Base-by-base conservation (phyloP, 2,329 filamentous ascomycete species). In the Aspergillus felis region DNA sequence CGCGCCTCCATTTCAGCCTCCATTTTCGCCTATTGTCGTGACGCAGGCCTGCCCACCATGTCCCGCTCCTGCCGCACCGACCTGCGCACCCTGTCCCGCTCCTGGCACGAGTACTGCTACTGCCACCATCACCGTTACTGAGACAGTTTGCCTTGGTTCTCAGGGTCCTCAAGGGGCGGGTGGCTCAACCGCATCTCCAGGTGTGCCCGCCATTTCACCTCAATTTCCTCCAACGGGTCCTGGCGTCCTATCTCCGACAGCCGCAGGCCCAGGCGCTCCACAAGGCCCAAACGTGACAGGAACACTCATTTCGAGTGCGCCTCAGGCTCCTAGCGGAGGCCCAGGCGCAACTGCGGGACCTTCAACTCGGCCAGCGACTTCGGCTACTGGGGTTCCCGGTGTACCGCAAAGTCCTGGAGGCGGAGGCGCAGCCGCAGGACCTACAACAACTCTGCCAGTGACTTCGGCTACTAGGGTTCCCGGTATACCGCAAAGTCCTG, bases 41-140 rank as follows among this genome's bases (percentile, higher is more conserved):
- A 46, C 51, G 24, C 51, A 22, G 27, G 24, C 35, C 38, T 35
- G 41, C 38, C 50, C 47, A 22, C 48, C 51, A 17, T 35, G 32
- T 35, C 32, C 32, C 14, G 5, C 32, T 35, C 12, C 32, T 14
- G 12, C 32, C 12, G 53, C 46, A 5, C 46, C 22, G 5, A 22
- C 28, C 35, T 52, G 47, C 38, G 20, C 54, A 12, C 47, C 25
- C 6, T 52, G 29, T 22, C 24, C 22, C 17, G 20, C 44, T 22
- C 20, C 44, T 22, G 24, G 20, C 3, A 47, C 44, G 22, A 25
- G n/a, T 35, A 49, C 28, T 44, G 54, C 50, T 12, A 64, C 62
- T 20, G 57, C 59, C 32, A 64, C 62, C 17, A 57, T 63, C 44
- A 64, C 62, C 12, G 55, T 64, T 29, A 64, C 62, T 12, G 55